A percentile compares a stretch with the other conserved stretches of the same genome.
phyloP scores from a whole-genome alignment of 768 basidiomycete species.

The Rhizopogon sp. region DNA sequence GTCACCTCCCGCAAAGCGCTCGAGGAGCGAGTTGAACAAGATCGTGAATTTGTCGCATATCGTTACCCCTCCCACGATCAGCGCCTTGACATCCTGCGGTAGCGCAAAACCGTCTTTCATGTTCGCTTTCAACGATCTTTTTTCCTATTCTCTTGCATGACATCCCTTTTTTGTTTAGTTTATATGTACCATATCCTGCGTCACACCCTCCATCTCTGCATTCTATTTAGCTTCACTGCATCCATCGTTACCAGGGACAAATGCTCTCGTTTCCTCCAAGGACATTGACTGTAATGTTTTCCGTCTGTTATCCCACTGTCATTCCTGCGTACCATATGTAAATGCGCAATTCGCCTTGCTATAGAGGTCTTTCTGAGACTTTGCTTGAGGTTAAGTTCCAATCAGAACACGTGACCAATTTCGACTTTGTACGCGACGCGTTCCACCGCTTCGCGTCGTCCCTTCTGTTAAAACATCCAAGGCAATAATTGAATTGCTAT shows the following conservation, averaged over 20 bases:
- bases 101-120: constrained; percentile 9
- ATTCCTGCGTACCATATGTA: constrained; percentile 17
- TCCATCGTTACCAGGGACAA: constrained; percentile 3
- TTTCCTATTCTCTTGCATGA: neutral
- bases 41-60: constrained; percentile 80
- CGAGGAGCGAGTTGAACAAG: constrained; percentile 80
- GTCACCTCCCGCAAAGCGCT: constrained; percentile 65
- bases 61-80: constrained; percentile 81
- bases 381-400: neutral
- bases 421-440: constrained; percentile 2
- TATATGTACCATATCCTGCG: constrained; percentile 11
- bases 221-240: constrained; percentile 12
- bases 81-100: constrained; percentile 52
- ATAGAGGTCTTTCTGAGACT: neutral
- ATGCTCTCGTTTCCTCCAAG: constrained; percentile 15
- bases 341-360: constrained; percentile 15
- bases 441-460: neutral
- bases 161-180: constrained; percentile 9
- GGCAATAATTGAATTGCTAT: neutral
- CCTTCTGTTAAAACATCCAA: neutral
- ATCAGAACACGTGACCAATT: constrained; percentile 13
- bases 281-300: constrained; percentile 22
- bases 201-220: constrained; percentile 13
- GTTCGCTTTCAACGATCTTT: neutral
- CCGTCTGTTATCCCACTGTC: constrained; percentile 6